Evolutionary conservation across 768 basidiomycete species (phyloP).

Genomic region (Boletus insuetus): DNA sequence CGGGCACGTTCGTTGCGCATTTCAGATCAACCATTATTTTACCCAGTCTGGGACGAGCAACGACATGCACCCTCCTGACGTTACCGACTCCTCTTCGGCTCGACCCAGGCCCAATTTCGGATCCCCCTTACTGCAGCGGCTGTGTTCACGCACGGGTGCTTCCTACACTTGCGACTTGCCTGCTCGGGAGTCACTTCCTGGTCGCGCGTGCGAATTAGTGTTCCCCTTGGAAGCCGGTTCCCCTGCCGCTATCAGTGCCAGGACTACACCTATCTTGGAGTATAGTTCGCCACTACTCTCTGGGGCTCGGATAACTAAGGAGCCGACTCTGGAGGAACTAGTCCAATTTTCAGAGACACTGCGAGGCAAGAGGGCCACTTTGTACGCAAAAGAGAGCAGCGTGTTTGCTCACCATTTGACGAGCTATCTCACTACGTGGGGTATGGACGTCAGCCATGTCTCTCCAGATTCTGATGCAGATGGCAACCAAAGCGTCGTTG

Average conservation of each 20-base stretch:
- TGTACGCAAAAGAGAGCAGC: slow-evolving; percentile 85
- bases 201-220: slow-evolving; percentile 63
- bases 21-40: slow-evolving; percentile 56
- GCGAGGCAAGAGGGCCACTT: slow-evolving; percentile 75
- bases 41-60: slow-evolving; percentile 18
- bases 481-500: slow-evolving; percentile 19
- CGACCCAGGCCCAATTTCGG: slow-evolving; percentile 43
- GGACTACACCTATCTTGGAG: slow-evolving; percentile 40
- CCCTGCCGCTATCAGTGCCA: slow-evolving; percentile 40
- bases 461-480: slow-evolving; percentile 59
- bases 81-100: slow-evolving; percentile 5
- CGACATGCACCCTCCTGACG: slow-evolving; percentile 8
- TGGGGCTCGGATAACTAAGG: slow-evolving; percentile 51
- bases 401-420: slow-evolving; percentile 92
- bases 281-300: slow-evolving; percentile 49
- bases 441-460: slow-evolving; percentile 86
- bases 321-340: slow-evolving; percentile 81
- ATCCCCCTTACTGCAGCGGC: slow-evolving; percentile 55
- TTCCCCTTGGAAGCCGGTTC: slow-evolving; percentile 63
- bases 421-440: slow-evolving; percentile 92
- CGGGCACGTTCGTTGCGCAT: slow-evolving; percentile 50
- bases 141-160: slow-evolving; percentile 60
- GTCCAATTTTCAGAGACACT: slow-evolving; percentile 76
- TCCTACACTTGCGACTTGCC: slow-evolving; percentile 38
- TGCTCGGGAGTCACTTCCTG: slow-evolving; percentile 39